phyloP scores from a whole-genome alignment of 495 filamentous ascomycete genomes.

The Cercophora samala region DNA sequence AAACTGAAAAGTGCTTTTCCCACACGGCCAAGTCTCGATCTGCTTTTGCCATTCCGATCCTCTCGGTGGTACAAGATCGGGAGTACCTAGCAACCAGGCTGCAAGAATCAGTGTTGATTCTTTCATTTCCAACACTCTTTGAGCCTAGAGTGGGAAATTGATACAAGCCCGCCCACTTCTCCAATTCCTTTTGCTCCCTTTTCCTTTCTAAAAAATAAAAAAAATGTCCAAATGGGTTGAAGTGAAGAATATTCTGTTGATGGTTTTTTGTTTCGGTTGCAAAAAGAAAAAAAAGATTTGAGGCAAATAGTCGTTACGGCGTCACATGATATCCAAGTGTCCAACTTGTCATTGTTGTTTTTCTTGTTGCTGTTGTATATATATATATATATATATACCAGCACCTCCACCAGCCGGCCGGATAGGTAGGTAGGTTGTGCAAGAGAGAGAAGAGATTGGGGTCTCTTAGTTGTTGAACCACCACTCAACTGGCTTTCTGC shows the following conservation, averaged over 20 bases:
- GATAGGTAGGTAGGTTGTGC: background rate
- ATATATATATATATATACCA: background rate
- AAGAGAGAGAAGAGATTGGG: background rate
- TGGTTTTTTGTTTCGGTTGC: background rate
- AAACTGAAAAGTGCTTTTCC: background rate
- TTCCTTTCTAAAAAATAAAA: background rate
- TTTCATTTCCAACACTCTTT: background rate
- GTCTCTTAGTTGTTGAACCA: slow-evolving; percentile 37
- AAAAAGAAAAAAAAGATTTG: slow-evolving; percentile 6
- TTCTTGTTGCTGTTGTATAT: background rate
- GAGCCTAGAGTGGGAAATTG: background rate
- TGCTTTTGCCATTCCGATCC: background rate
- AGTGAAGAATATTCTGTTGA: background rate
- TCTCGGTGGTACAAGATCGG: background rate
- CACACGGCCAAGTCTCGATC: background rate
- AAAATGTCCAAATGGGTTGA: background rate
- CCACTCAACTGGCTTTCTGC: slow-evolving; percentile 40
- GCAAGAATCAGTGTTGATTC: background rate
- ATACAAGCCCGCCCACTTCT: slow-evolving; percentile 9
- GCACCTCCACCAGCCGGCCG: background rate
- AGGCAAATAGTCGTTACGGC: slow-evolving; percentile 9
- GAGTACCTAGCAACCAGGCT: background rate
- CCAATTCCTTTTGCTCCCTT: slow-evolving; percentile 5
- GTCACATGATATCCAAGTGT: slow-evolving; percentile 14
- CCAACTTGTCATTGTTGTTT: background rate